Conservation (phyloP, 2,329 filamentous ascomycete genomes). For the Ceratocystis alfenasii region DNA sequence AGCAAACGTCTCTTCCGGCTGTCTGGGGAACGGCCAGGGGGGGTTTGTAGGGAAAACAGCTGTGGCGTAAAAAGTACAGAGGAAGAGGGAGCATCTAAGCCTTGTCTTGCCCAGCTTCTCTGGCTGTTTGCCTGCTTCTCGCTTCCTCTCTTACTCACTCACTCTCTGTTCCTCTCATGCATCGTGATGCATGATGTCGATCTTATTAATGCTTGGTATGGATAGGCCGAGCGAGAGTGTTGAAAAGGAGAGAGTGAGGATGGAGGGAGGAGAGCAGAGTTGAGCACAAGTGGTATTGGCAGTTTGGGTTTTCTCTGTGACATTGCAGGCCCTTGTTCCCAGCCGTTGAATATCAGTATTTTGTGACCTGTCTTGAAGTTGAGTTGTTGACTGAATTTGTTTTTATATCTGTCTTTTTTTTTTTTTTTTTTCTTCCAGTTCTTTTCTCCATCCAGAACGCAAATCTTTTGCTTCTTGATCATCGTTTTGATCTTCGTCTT, state of each 20-base stretch:
- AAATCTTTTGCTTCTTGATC: conserved; percentile 4
- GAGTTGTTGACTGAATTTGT: no score
- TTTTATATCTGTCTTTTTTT: neutral
- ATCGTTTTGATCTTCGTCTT: neutral
- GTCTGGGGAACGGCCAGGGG: conserved; percentile 7
- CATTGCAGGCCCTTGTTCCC: neutral
- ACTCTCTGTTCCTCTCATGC: neutral
- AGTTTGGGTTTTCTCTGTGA: no score
- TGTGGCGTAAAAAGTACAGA: neutral
- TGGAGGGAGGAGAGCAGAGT: neutral
- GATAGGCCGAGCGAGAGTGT: neutral
- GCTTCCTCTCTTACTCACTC: neutral
- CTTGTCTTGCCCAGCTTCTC: neutral
- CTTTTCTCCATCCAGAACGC: neutral
- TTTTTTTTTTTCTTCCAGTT: neutral
- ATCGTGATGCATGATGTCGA: conserved; percentile 6
- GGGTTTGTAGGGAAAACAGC: neutral
- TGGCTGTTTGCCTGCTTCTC: neutral
- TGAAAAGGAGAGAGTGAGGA: neutral
- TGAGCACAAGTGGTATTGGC: no score
- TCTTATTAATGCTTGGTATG: conserved; percentile 8
- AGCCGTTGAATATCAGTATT: neutral
- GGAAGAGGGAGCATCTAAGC: neutral
- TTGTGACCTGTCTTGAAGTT: no score
- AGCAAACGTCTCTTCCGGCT: conserved; percentile 5